Percentiles rank a stretch among this genome's conserved stretches.
Conservation (phyloP, 2,329 filamentous ascomycete species). For the Aspergillus sp. region DNA sequence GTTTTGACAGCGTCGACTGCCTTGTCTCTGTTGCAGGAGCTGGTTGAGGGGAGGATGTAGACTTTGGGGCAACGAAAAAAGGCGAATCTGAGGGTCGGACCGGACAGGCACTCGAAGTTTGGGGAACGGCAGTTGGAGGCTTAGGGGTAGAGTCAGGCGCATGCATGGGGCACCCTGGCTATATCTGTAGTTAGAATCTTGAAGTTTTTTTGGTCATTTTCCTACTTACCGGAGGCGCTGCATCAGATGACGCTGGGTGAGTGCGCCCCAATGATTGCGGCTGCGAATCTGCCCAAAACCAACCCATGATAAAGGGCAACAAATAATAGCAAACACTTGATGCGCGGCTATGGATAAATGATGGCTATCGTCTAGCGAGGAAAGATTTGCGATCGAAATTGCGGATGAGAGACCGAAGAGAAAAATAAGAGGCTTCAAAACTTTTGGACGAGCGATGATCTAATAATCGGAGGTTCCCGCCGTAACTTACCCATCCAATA, state of each 20-base stretch:
- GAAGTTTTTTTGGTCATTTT: not conserved
- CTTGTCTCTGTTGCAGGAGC: constrained; percentile 26
- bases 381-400: no score
- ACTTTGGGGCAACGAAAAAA: constrained; percentile 41
- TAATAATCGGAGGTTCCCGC: constrained; percentile 7
- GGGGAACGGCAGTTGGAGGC: constrained; percentile 26
- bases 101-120: constrained; percentile 44
- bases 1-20: constrained; percentile 60
- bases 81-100: constrained; percentile 51
- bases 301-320: constrained; percentile 55
- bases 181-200: constrained; percentile 24
- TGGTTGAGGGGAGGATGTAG: constrained; percentile 32
- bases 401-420: not conserved
- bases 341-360: constrained; percentile 16
- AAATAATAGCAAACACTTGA: constrained; percentile 6
- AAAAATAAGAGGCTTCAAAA: constrained; percentile 5
- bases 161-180: constrained; percentile 73
- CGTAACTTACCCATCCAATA: not conserved
- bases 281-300: constrained; percentile 66
- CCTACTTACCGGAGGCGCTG: constrained; percentile 56
- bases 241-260: constrained; percentile 47
- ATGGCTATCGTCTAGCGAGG: not conserved
- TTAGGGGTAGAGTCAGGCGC: constrained; percentile 41
- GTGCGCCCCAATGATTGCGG: constrained; percentile 47
- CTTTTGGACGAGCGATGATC: constrained; percentile 9